These are phyloP conservation scores for Aethionema arabicum DNA, from an alignment of 345 rosid genomes.

Conservation along the genomic window DNA sequence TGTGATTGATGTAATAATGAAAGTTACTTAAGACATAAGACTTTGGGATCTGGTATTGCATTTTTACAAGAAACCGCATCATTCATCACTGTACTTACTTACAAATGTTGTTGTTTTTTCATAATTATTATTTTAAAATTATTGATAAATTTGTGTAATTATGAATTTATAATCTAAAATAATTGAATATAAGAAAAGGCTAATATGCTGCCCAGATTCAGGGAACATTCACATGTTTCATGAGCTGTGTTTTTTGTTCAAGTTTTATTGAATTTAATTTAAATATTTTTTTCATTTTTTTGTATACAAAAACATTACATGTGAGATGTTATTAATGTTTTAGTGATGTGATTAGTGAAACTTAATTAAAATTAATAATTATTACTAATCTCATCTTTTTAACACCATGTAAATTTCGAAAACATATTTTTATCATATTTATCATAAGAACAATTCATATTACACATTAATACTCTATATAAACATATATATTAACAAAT, in stretches of 20 bases:
- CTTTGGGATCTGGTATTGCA: slow-evolving; percentile 33
- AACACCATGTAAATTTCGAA: no score
- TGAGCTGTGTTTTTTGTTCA: slow-evolving; percentile 33
- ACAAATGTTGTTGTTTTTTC: slow-evolving; percentile 6
- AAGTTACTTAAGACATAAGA: slow-evolving; percentile 45
- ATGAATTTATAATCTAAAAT: slow-evolving; percentile 24
- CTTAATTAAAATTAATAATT: no score
- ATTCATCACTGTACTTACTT: slow-evolving; percentile 28
- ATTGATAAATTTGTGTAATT: background rate
- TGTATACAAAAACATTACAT: background rate
- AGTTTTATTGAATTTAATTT: slow-evolving; percentile 18
- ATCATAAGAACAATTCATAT: no score
- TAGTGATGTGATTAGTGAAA: no score
- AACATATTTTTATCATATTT: no score
- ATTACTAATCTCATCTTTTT: no score
- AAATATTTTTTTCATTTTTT: background rate
- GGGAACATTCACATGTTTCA: slow-evolving; percentile 55
- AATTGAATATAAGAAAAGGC: slow-evolving; percentile 35
- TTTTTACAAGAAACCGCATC: slow-evolving; percentile 43
- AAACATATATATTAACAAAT: background rate
- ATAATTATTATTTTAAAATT: background rate
- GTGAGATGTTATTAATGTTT: background rate
- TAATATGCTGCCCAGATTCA: slow-evolving; percentile 49
- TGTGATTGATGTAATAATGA: slow-evolving; percentile 38
- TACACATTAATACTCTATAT: no score